Conservation (phyloP, 2,329 filamentous ascomycete genomes). For the Albophoma yamanashiensis region DNA sequence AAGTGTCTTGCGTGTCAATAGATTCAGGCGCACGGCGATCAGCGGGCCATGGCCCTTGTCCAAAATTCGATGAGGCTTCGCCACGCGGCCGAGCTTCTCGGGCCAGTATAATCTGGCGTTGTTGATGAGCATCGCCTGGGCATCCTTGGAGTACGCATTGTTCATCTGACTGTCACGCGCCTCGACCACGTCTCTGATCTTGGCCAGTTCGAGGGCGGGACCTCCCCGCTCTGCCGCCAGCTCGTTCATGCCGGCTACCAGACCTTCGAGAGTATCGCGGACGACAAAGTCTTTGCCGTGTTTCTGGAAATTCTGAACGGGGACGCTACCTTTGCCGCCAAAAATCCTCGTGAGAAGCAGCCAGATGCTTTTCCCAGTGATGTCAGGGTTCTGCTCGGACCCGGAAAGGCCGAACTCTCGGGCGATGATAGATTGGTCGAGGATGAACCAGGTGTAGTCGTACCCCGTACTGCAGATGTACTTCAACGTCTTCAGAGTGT, state of each 20-base stretch:
- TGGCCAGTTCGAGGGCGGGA: slow-evolving; percentile 32
- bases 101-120: slow-evolving; percentile 46
- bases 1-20: slow-evolving; percentile 50
- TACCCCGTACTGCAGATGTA: slow-evolving; percentile 50
- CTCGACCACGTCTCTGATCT: slow-evolving; percentile 36
- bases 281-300: slow-evolving; percentile 50
- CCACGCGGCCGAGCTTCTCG: slow-evolving; percentile 39
- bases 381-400: slow-evolving; percentile 52
- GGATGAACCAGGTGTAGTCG: slow-evolving; percentile 54
- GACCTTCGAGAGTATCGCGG: slow-evolving; percentile 40
- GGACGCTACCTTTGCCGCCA: slow-evolving; percentile 37
- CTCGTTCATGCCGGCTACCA: slow-evolving; percentile 49
- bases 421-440: slow-evolving; percentile 47
- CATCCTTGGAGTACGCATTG: slow-evolving; percentile 48
- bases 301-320: slow-evolving; percentile 48
- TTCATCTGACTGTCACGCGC: slow-evolving; percentile 43
- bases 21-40: slow-evolving; percentile 49
- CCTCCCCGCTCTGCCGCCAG: slow-evolving; percentile 35
- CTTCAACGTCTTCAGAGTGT: slow-evolving; percentile 47
- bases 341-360: slow-evolving; percentile 40
- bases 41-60: slow-evolving; percentile 46
- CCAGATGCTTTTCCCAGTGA: slow-evolving; percentile 47
- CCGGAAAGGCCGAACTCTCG: slow-evolving; percentile 51
- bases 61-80: slow-evolving; percentile 40
- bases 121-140: slow-evolving; percentile 50